Evolutionary conservation across 2,329 filamentous ascomycete species (phyloP).

Genomic region (Calonectria honghensis): DNA sequence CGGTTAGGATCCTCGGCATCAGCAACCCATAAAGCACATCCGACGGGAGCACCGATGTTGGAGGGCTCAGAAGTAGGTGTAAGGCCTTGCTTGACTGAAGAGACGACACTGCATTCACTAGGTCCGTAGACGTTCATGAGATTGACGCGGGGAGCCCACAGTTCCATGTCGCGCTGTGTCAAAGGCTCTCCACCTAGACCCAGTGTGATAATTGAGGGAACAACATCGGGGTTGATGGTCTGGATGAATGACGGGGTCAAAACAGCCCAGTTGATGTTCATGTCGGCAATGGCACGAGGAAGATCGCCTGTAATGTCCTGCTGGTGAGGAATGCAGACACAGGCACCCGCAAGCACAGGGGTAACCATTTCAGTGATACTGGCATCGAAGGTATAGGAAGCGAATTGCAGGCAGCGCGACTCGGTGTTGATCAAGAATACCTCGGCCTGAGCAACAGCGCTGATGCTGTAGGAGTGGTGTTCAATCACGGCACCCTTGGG

Average conservation of each 20-base stretch:
- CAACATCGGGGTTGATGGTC: slow-evolving; percentile 9
- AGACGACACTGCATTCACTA: slow-evolving; percentile 10
- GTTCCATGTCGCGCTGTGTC: slow-evolving; percentile 10
- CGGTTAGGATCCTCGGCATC: slow-evolving; percentile 13
- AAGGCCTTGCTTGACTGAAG: neutral
- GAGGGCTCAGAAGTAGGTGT: slow-evolving; percentile 17
- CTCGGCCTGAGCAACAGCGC: neutral
- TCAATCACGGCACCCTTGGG: slow-evolving; percentile 14
- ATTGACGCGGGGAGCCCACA: slow-evolving; percentile 2
- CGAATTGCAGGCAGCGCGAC: slow-evolving; percentile 14
- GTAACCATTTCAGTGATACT: slow-evolving; percentile 10
- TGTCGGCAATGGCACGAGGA: slow-evolving; percentile 3
- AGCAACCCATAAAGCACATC: slow-evolving; percentile 1
- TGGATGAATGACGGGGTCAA: slow-evolving; percentile 12
- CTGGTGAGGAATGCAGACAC: slow-evolving; percentile 15
- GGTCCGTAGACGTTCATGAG: slow-evolving; percentile 11
- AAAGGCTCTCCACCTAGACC: slow-evolving; percentile 8
- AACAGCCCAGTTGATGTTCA: slow-evolving; percentile 21
- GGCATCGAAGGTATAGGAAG: slow-evolving; percentile 7
- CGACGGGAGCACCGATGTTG: neutral
- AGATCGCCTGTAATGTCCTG: slow-evolving; percentile 10
- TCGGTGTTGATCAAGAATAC: neutral
- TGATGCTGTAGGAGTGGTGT: slow-evolving; percentile 14
- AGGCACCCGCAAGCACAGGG: neutral
- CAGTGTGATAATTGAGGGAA: neutral